Evolutionary conservation across 352 stramenopile species (phyloP), one percentile per base, ranked within the genome.

Genomic region (Aphanomyces euteiches): DNA sequence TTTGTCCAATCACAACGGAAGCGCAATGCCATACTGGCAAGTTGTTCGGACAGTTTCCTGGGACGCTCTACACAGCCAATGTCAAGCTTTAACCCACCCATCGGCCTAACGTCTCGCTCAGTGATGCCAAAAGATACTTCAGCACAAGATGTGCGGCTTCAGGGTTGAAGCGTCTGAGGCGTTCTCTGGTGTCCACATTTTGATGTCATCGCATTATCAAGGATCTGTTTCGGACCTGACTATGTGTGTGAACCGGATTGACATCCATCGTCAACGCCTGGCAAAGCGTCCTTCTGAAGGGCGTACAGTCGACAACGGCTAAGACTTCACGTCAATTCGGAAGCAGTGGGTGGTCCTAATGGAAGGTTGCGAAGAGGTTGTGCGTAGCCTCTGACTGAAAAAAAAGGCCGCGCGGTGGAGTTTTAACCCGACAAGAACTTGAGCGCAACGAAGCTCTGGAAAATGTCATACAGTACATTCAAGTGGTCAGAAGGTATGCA

Each of bases 71-170:
- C 59, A 40, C 59, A 39, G 54, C 59, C 13, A 7, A 67, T 58
- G 19, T 59, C 28, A 58, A 67, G 47, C 54, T 67, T 58, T 40
- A 59, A 56, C 59, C 59, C 7, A 17, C 59, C 5, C 59, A 67
- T 34, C 59, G 59, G 5, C 19, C 37, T n/a, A n/a, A n/a, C n/a
- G n/a, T 19, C 4, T 12, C 7, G 8, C 43, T 61, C 19, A 40
- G 4, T 36, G 41, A 67, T 39, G 17, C n/a, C 17, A 67, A 67
- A 5, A n/a, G 28, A n/a, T 67, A 67, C 59, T 67, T 0, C 67
- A 69, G 45, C 56, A 77, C 28, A 75, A 77, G 63, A 41, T 73
- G 2, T 75, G 71, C 43, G 64, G 63, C n/a, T 72, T 77, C 59
- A 73, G 73, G 56, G 71, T 74, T 53, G 63, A 73, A 45, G 66